Percentiles rank a stretch among this genome's conserved stretches.
Conservation (phyloP, 148 eudicot species). For the Drosera capensis region DNA sequence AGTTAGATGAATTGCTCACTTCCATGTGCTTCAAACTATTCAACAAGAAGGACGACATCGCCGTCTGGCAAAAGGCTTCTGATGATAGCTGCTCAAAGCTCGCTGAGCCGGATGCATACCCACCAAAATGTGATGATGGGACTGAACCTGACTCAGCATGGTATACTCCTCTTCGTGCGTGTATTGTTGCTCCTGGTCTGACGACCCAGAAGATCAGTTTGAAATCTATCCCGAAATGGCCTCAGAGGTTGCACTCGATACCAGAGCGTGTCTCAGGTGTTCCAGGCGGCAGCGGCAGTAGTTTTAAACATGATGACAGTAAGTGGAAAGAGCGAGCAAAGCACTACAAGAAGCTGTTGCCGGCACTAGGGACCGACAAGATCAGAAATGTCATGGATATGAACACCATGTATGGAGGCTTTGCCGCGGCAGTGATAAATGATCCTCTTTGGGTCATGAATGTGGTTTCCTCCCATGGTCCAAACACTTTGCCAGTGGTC, state of each 20-base stretch:
- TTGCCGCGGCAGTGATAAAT: constrained; percentile 58
- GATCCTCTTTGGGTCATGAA: constrained; percentile 97
- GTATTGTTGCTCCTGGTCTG: constrained; percentile 53
- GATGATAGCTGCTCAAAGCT: constrained; percentile 63
- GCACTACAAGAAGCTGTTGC: constrained; percentile 77
- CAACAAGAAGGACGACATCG: constrained; percentile 69
- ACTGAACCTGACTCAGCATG: constrained; percentile 85
- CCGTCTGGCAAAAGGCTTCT: constrained; percentile 78
- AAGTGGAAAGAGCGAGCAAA: constrained; percentile 63
- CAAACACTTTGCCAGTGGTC: constrained; percentile 67
- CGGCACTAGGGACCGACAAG: constrained; percentile 58
- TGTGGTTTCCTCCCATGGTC: constrained; percentile 73
- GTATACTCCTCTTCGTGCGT: constrained; percentile 91
- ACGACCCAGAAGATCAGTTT: constrained; percentile 38
- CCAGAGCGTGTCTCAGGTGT: constrained; percentile 60
- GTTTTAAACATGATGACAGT: constrained; percentile 52
- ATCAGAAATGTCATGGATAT: constrained; percentile 94
- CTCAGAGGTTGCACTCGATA: constrained; percentile 35
- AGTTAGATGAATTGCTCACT: constrained; percentile 53
- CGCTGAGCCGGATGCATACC: constrained; percentile 44
- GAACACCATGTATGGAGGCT: constrained; percentile 86
- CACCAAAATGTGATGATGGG: constrained; percentile 82
- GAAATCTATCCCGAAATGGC: constrained; percentile 62
- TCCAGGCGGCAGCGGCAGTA: constrained; percentile 46
- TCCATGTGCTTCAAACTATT: constrained; percentile 78